Evolutionary conservation across 352 stramenopile genomes (phyloP), one percentile per base, ranked within the genome.

Genomic region (Phytophthora crassamura): DNA sequence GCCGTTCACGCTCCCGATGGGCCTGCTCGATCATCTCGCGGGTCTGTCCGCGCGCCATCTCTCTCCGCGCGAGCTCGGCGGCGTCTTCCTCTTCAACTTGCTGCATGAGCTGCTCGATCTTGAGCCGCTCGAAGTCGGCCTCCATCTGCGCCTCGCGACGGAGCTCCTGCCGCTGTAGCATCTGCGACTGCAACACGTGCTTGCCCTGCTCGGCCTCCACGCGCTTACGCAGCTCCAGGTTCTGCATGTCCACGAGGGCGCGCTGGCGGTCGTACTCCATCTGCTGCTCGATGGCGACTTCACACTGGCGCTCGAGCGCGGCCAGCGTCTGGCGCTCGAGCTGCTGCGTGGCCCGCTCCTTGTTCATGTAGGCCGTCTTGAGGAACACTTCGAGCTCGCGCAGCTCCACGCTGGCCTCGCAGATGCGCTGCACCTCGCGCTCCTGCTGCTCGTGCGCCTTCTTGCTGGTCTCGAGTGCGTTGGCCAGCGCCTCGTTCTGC

Each of bases 351-450:
- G 90, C 90, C 33, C 93, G 77, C 53, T 98, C 91, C 69, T 97
- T 98, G 73, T 98, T 97, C 72, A 98, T 87, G 74, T 98, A 98
- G 25, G 91, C 93, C 59, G 91, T 93, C 62, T 97, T 92, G n/a
- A 98, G 76, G 55, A 95, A 86, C 32, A 69, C 36, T 64, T 98
- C 88, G 33, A 98, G 82, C 38, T 97, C 88, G 42, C 90, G 90
- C 10, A 98, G 75, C 65, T 98, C 93, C 56, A 96, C 87, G 62
- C 84, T 95, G 15, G 84, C 80, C 50, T 97, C 89, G 64, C 90
- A 97, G 61, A 98, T 97, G 46, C 87, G 82, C 72, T 97, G 90
- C 41, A 97, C 86, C 74, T 98, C 89, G 50, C 84, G 78, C 65
- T 93, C 83, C 36, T 88, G 74, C 47, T 91, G 86, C 34, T 97